phyloP scores from a whole-genome alignment of 2,329 filamentous ascomycete species.

The Pyrenochaeta sp. region DNA sequence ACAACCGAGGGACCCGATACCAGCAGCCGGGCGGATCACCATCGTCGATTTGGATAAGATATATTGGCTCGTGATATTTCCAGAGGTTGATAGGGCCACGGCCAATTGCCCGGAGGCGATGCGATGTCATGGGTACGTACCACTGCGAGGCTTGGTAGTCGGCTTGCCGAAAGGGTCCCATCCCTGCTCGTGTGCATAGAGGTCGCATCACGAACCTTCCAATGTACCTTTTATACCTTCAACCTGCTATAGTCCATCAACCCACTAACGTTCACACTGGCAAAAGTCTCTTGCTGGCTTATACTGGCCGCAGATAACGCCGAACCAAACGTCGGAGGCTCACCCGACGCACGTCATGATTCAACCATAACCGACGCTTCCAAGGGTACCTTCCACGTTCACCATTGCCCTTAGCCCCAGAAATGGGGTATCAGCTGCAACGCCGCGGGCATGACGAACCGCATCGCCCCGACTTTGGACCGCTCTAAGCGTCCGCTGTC shows the following conservation, averaged over 20 bases:
- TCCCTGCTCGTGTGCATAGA: slow-evolving; percentile 3
- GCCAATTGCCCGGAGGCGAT: not conserved
- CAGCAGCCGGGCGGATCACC: too few relatives aligned
- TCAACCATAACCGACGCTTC: not conserved
- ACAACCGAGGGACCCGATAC: not conserved
- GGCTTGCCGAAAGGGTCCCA: not conserved
- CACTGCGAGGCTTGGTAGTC: not conserved
- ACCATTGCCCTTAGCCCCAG: not conserved
- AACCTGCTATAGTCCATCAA: not conserved
- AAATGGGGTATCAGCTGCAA: not conserved
- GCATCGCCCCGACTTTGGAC: not conserved
- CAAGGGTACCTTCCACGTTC: not conserved
- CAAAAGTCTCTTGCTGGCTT: not conserved
- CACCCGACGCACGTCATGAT: not conserved
- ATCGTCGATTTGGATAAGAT: too few relatives aligned
- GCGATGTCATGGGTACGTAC: not conserved
- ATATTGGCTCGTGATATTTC: not conserved
- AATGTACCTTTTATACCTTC: not conserved
- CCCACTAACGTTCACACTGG: not conserved
- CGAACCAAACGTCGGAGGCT: not conserved
- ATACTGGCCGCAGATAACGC: not conserved
- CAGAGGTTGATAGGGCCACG: too few relatives aligned
- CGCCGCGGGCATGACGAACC: not conserved
- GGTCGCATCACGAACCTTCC: not conserved
- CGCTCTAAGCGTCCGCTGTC: not conserved